Conservation (phyloP, 2,329 filamentous ascomycete genomes). For the Trichoderma lentiforme region DNA sequence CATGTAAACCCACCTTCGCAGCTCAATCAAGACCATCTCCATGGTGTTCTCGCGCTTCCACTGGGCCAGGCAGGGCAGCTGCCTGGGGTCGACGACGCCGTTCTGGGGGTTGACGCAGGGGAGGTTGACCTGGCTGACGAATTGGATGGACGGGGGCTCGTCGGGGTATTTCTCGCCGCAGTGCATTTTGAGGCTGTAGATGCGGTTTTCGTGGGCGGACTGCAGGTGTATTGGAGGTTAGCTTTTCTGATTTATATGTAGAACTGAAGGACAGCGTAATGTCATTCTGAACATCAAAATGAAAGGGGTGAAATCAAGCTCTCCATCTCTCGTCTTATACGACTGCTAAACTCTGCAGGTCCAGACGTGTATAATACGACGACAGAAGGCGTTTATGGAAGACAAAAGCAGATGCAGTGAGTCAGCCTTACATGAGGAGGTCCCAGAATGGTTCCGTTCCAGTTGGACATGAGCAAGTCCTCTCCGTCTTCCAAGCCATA, state of each 20-base stretch:
- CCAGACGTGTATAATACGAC: background rate
- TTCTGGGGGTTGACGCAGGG: constrained; percentile 82
- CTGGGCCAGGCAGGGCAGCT: constrained; percentile 78
- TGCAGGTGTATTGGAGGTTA: constrained; percentile 34
- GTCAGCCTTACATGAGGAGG: constrained; percentile 73
- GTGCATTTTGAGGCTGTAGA: constrained; percentile 97
- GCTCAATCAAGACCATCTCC: constrained; percentile 87
- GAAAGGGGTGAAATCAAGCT: background rate
- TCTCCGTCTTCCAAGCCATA: constrained; percentile 93
- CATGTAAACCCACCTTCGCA: constrained; percentile 60
- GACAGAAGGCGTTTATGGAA: background rate
- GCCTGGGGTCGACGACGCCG: constrained; percentile 79
- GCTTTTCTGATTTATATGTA: background rate
- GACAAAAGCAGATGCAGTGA: background rate
- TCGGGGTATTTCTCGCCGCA: constrained; percentile 90
- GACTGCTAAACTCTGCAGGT: background rate
- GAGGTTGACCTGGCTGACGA: constrained; percentile 93
- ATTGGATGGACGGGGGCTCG: constrained; percentile 82
- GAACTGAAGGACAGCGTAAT: background rate
- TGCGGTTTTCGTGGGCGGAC: constrained; percentile 97
- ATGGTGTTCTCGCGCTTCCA: constrained; percentile 95
- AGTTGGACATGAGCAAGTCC: constrained; percentile 95
- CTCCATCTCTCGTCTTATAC: background rate
- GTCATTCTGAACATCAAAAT: background rate
- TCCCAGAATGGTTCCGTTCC: constrained; percentile 96